phyloP scores from a whole-genome alignment of 345 rosid genomes.

The Aquilaria yunnanensis region DNA sequence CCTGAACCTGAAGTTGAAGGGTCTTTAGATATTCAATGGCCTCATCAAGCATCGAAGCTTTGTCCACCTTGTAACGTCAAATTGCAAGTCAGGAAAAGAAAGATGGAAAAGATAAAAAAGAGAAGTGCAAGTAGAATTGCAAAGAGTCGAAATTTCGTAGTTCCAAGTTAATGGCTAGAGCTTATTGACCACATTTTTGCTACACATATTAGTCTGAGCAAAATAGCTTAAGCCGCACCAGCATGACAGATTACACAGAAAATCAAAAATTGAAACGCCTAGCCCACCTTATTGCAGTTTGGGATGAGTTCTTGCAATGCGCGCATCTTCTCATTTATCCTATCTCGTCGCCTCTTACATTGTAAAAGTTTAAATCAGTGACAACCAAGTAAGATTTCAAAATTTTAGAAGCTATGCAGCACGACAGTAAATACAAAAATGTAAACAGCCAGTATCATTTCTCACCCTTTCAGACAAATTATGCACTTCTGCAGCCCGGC shows the following conservation, averaged over 20 bases:
- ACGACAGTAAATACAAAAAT: conserved; percentile 8
- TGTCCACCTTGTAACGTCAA: conserved; percentile 61
- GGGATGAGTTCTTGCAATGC: conserved; percentile 93
- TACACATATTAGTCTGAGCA: neutral
- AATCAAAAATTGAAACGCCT: neutral
- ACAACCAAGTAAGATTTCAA: conserved; percentile 3
- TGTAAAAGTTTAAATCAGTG: conserved; percentile 14
- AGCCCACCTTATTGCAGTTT: conserved; percentile 74
- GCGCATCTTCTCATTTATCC: conserved; percentile 94
- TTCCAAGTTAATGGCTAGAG: neutral
- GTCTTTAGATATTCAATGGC: conserved; percentile 88
- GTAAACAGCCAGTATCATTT: conserved; percentile 6
- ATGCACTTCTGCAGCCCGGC: conserved; percentile 94
- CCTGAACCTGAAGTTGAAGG: conserved; percentile 93
- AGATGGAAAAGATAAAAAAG: conserved; percentile 1
- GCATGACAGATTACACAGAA: neutral
- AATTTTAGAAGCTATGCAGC: conserved; percentile 10
- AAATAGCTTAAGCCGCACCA: neutral
- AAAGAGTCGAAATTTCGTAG: neutral
- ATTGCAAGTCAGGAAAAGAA: conserved; percentile 16
- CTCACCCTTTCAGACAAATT: conserved; percentile 96
- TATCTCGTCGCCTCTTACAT: conserved; percentile 79
- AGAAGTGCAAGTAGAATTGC: too few relatives aligned
- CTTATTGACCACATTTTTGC: conserved; percentile 4
- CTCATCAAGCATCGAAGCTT: conserved; percentile 97